Evolutionary conservation across 1,284 basidiomycete species (phyloP), one percentile per base, ranked within the genome.

Genomic region (Marasmius sp.): DNA sequence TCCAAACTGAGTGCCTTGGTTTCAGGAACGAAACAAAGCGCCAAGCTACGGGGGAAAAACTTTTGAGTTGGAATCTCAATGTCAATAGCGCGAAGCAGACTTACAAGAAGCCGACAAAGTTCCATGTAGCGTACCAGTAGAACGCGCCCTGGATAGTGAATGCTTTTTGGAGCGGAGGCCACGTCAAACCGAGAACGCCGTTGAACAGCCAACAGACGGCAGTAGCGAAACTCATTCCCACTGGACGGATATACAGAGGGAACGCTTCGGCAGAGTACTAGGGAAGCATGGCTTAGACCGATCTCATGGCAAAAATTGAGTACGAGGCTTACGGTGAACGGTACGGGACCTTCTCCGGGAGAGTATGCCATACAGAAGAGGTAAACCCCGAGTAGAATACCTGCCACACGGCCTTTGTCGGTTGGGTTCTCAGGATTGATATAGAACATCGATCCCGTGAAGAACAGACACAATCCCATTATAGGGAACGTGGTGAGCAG

Each of bases 311-410:
- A 33, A 20, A 10, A n/a, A 33, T n/a, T 5, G 27, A 27, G 27
- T 27, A 45, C 39, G 8, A 57, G 22, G 70, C 77, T 63, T 62
- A 79, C 77, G 0, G 88, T 88, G 69, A 90, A 90, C 0, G 91
- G 89, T 5, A 94, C 92, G 3, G 93, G 93, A 0, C 92, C 92
- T 73, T 91, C 89, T 20, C 90, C 89, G 4, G 90, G 82, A 0
- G 83, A 87, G 69, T 91, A 91, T 56, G 82, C 81, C 58, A 84
- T 77, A 2, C 78, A 68, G 27, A 85, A 91, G 4, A 91, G 75
- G 70, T 90, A 88, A 65, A 89, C 81, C 54, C 86, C 86, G 9
- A 86, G 70, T 0, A 85, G 79, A 37, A 89, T 81, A 34, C 85
- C 76, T 7, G 75, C 83, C 38, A 85, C 70, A 45, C 79, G 78